Conservation (phyloP, 2,329 filamentous ascomycete species). For the Exophiala viscosa region DNA sequence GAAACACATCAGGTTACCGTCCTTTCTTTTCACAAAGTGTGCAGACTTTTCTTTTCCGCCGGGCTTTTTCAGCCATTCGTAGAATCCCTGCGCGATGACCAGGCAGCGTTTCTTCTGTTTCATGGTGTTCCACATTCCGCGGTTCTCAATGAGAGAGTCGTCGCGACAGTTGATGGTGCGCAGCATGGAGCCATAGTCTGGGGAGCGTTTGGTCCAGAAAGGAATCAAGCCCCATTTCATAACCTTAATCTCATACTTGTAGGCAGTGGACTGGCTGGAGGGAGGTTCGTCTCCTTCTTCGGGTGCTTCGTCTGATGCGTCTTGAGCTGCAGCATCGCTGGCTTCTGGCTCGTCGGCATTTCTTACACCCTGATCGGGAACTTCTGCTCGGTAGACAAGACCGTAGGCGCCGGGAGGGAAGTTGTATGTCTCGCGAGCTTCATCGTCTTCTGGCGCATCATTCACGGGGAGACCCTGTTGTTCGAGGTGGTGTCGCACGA, state of each 20-base stretch:
- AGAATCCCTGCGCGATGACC: constrained; percentile 87
- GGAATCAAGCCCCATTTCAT: constrained; percentile 98
- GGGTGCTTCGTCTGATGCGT: constrained; percentile 1
- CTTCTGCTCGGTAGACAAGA: constrained; percentile 77
- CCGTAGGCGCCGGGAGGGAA: constrained; percentile 86
- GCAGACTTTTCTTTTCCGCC: constrained; percentile 75
- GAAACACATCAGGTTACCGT: constrained; percentile 80
- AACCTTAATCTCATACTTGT: constrained; percentile 75
- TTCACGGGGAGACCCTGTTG: constrained; percentile 70
- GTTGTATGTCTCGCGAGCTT: constrained; percentile 75
- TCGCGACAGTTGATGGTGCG: constrained; percentile 94
- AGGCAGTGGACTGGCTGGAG: constrained; percentile 32
- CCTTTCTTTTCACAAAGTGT: constrained; percentile 76
- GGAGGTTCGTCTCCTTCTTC: constrained; percentile 11
- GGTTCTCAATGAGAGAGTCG: constrained; percentile 71
- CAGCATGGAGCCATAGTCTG: constrained; percentile 72
- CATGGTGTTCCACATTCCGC: constrained; percentile 89
- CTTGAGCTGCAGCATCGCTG: constrained; percentile 16
- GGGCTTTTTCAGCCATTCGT: constrained; percentile 83
- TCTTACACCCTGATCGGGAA: constrained; percentile 58
- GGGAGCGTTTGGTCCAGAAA: constrained; percentile 84
- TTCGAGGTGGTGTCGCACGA: constrained; percentile 69
- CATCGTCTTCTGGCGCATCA: constrained; percentile 68
- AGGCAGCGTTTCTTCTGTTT: constrained; percentile 86
- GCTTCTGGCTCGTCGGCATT: constrained; percentile 26